Evolutionary conservation across 73 alveolate genomes (phyloP), one percentile per base, ranked within the genome.

Genomic region (Durusdinium trenchii): DNA sequence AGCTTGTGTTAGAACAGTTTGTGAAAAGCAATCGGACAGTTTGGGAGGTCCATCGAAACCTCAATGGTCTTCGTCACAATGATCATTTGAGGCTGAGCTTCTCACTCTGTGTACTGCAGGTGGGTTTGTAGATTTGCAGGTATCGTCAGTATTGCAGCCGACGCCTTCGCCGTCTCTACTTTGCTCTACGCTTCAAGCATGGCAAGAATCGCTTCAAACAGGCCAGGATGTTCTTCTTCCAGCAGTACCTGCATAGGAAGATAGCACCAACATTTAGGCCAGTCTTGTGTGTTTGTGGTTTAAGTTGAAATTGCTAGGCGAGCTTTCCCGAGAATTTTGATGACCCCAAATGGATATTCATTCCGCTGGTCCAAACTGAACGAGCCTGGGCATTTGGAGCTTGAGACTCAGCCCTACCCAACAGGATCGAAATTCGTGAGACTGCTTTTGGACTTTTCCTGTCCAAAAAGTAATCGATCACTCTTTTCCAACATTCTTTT

Each of bases 141-240:
- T 92, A 92, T 38, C 98, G 98, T 48, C 98, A 92, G 91, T 92
- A 92, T n/a, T 92, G 98, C 91, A 51, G 91, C 69, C 98, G 98
- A 45, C 98, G 98, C 46, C 84, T 92, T 36, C 98, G 98, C 38
- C 98, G 98, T 40, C 60, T 92, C 62, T 75, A 75, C 32, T 78
- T 73, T 52, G 46, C 36, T 32, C 20, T 92, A 91, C 89, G 91
- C 60, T 92, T 92, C 91, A 92, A 69, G 91, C 89, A 92, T 26
- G 98, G 98, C 45, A 69, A 75, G 47, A 73, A 60, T 43, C 98
- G 91, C 57, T 92, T 73, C 79, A 92, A 92, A 73, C 98, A 92
- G 98, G 98, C 98, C 64, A 23, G 50, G 36, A 35, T n/a, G 16
- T 28, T 16, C 67, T 32, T 9, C 50, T 30, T 30, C 75, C 87